Percentiles rank a stretch among this genome's conserved stretches.
Conservation (phyloP, 164 flowering plant species). For the Umbellularia californica region DNA sequence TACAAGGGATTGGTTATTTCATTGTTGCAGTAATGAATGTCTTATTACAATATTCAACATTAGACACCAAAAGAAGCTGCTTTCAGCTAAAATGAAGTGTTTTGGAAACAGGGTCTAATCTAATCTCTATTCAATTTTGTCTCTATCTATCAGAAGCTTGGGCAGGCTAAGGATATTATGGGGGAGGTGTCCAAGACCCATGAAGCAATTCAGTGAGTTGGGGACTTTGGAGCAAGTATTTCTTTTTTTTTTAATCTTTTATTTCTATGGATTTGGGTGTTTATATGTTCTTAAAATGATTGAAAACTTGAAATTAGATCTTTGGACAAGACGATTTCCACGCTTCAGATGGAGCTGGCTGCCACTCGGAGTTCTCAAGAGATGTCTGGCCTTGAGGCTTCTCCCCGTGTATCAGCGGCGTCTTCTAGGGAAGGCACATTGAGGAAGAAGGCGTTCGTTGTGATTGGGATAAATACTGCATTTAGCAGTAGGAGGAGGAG, state of each 20-base stretch:
- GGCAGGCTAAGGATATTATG: slow-evolving; percentile 44
- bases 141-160: slow-evolving; percentile 6
- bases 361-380: slow-evolving; percentile 54
- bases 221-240: not conserved
- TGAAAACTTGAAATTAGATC: slow-evolving; percentile 33
- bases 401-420: slow-evolving; percentile 10
- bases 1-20: not conserved
- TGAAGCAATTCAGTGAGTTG: slow-evolving; percentile 79
- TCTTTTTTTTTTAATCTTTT: not conserved
- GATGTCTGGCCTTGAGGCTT: slow-evolving; percentile 22
- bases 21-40: too few relatives aligned
- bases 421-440: slow-evolving; percentile 27
- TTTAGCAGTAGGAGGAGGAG: slow-evolving; percentile 76
- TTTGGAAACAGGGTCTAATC: too few relatives aligned
- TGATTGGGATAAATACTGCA: slow-evolving; percentile 94
- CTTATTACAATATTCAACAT: too few relatives aligned
- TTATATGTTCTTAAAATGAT: not conserved
- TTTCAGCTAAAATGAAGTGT: not conserved
- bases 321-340: slow-evolving; percentile 68
- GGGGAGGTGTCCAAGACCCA: slow-evolving; percentile 73
- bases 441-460: slow-evolving; percentile 71
- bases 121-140: too few relatives aligned
- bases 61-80: not conserved
- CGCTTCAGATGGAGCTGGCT: slow-evolving; percentile 80
- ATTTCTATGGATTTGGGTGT: not conserved